These are phyloP conservation scores for Aspergillus steynii DNA, from an alignment of 495 filamentous ascomycete genomes.

Conservation along the genomic window DNA sequence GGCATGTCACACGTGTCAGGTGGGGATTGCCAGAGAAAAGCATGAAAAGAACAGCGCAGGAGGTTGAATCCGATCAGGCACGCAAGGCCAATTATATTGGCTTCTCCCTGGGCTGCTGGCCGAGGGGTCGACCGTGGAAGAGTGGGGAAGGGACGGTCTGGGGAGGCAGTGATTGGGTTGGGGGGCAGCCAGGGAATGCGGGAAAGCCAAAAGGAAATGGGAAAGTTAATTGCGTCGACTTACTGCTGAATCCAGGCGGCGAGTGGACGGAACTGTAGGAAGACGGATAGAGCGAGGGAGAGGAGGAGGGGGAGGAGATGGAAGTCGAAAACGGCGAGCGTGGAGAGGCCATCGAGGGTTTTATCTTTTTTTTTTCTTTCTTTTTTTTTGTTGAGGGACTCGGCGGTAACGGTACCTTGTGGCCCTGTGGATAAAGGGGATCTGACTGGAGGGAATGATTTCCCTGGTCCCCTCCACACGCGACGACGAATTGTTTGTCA, in stretches of 20 bases:
- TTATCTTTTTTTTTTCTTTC: not conserved
- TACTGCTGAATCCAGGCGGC: slow-evolving; percentile 22
- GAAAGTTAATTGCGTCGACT: slow-evolving; percentile 10
- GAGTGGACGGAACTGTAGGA: slow-evolving; percentile 31
- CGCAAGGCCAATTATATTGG: too few species aligned
- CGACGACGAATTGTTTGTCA: too few species aligned
- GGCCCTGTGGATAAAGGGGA: not conserved
- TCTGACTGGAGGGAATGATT: not conserved
- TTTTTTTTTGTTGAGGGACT: not conserved
- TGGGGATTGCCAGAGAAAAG: slow-evolving; percentile 16
- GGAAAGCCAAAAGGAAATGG: too few species aligned
- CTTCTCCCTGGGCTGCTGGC: too few species aligned
- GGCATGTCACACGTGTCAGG: slow-evolving; percentile 38
- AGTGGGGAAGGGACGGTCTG: not conserved
- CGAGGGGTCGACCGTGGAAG: slow-evolving; percentile 4
- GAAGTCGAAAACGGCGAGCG: slow-evolving; percentile 24
- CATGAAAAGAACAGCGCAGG: slow-evolving; percentile 8
- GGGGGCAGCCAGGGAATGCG: not conserved
- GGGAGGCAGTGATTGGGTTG: not conserved
- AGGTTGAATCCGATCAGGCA: not conserved
- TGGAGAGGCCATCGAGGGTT: slow-evolving; percentile 17
- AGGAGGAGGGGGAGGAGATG: slow-evolving; percentile 30
- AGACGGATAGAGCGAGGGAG: slow-evolving; percentile 40
- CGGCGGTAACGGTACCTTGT: not conserved
- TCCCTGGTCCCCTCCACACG: not conserved